Conservation (phyloP, 805 yeast species). For the Wickerhamiella lipophila region DNA sequence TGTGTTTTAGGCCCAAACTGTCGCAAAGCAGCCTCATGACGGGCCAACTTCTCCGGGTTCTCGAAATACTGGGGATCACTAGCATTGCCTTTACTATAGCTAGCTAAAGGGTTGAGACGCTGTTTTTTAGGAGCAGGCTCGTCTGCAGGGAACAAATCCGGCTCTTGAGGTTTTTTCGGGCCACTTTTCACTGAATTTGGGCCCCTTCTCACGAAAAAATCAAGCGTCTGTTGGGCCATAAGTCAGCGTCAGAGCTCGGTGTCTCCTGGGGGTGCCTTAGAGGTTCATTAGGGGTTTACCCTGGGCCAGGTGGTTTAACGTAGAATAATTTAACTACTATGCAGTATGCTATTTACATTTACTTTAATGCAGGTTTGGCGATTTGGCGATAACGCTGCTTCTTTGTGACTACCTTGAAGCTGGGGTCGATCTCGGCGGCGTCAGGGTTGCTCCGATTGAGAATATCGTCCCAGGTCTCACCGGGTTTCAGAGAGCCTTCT, state of each 20-base stretch:
- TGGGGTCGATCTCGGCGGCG: constrained; percentile 29
- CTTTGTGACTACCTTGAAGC: constrained; percentile 51
- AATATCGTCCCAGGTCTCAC: constrained; percentile 63
- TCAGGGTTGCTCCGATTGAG: constrained; percentile 31
- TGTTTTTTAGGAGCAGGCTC: not conserved
- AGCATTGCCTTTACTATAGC: constrained; percentile 2
- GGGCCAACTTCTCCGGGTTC: constrained; percentile 4
- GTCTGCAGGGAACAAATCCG: not conserved
- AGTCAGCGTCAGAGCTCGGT: not conserved
- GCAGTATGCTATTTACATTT: constrained; percentile 2
- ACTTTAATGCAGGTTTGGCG: constrained; percentile 15
- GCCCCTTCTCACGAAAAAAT: constrained; percentile 4
- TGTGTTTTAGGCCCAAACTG: constrained; percentile 8
- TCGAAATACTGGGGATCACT: constrained; percentile 3
- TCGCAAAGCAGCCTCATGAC: not conserved
- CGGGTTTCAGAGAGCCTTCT: constrained; percentile 40
- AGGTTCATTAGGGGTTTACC: too few species aligned
- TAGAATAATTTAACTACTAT: not conserved
- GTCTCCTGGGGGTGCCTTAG: too few species aligned
- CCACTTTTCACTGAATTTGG: not conserved
- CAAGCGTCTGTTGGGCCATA: constrained; percentile 9
- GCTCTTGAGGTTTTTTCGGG: not conserved
- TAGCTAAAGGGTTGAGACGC: not conserved
- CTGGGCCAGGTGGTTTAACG: too few species aligned
- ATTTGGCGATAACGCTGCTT: constrained; percentile 28